Evolutionary conservation across 2,329 filamentous ascomycete genomes (phyloP).

Genomic region (Dryadomyces quercus-mongolicae): DNA sequence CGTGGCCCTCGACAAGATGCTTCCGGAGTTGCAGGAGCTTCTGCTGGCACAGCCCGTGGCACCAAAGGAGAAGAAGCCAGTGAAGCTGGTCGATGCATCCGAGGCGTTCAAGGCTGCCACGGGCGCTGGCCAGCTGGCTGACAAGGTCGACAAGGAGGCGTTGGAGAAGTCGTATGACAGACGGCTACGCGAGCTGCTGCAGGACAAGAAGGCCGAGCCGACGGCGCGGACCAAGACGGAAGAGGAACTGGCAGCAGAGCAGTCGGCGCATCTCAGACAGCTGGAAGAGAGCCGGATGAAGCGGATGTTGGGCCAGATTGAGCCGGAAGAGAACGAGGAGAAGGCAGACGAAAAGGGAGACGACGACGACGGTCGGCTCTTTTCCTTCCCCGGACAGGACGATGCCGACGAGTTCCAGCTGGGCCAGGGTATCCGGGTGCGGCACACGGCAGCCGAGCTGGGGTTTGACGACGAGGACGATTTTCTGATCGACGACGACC

Average conservation of each 20-base stretch:
- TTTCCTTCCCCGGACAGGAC: slow-evolving; percentile 25
- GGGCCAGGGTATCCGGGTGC: slow-evolving; percentile 44
- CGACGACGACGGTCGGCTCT: slow-evolving; percentile 1
- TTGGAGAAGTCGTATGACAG: slow-evolving; percentile 84
- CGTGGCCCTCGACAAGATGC: slow-evolving; percentile 71
- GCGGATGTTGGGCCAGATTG: slow-evolving; percentile 79
- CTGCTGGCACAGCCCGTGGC: slow-evolving; percentile 37
- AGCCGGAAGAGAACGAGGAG: slow-evolving; percentile 56
- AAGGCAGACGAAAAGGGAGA: slow-evolving; percentile 13
- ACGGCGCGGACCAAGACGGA: slow-evolving; percentile 83
- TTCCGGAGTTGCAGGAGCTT: slow-evolving; percentile 63
- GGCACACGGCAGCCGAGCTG: slow-evolving; percentile 46
- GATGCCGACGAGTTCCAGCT: slow-evolving; percentile 47
- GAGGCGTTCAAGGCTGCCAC: slow-evolving; percentile 9
- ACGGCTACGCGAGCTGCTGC: slow-evolving; percentile 67
- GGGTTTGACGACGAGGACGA: slow-evolving; percentile 90
- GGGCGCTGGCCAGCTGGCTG: slow-evolving; percentile 5
- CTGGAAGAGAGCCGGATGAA: slow-evolving; percentile 72
- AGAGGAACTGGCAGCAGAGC: slow-evolving; percentile 70
- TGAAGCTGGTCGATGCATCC: slow-evolving; percentile 22
- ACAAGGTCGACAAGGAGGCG: slow-evolving; percentile 46
- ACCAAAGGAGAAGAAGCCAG: slow-evolving; percentile 1
- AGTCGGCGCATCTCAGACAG: slow-evolving; percentile 63
- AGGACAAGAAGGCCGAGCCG: slow-evolving; percentile 75
- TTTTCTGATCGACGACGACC: slow-evolving; percentile 79